Base-by-base conservation (phyloP, 495 filamentous ascomycete genomes). In the Rusavskia elegans region DNA sequence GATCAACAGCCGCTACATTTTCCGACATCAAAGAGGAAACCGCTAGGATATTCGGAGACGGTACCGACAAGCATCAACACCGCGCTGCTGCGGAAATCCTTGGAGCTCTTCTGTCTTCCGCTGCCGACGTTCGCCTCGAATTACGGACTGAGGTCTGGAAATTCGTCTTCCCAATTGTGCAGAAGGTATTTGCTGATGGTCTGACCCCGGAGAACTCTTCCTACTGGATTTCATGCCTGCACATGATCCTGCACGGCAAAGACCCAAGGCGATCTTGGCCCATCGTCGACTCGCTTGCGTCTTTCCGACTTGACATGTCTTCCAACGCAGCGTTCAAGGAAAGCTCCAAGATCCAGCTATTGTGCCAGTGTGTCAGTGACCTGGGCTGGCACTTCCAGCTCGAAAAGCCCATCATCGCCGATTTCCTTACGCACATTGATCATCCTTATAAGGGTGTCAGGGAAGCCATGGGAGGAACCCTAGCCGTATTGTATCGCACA, bases 301-400 rank as follows among this genome's bases (percentile, higher is more conserved):
- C 80, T 54, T 96, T 95, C 76, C 77, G 85, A 32, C 71, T 99
- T 19, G 92, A 99, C 60, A 90, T 95, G 84, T 68, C 78, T 21
- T 95, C 90, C 0, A 95, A 97, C 64, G 92, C 92, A 5, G 92
- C 92, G 10, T 99, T 99, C 76, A 99, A 99, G 66, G 93, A 99
- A 59, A 96, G 89, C 52, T 89, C 89, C 5, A 96, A 96, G 68
- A 85, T 99, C 41, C 84, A 92, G 57, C 75, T 97, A 14, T 71
- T 99, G 35, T 85, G 95, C 58, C 86, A 94, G 57, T 81, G 82
- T 55, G 85, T 97, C 56, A 79, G 78, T 53, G 87, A 95, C 63
- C 73, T 82, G 46, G 93, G 93, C 2, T 99, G 92, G 92, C 92
- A 96, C 66, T 97, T 95, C 73, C 88, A 85, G 54, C 75, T 85